These are phyloP conservation scores for Chloropicon primus DNA, from an alignment of 139 green algal genomes.

Conservation along the genomic window DNA sequence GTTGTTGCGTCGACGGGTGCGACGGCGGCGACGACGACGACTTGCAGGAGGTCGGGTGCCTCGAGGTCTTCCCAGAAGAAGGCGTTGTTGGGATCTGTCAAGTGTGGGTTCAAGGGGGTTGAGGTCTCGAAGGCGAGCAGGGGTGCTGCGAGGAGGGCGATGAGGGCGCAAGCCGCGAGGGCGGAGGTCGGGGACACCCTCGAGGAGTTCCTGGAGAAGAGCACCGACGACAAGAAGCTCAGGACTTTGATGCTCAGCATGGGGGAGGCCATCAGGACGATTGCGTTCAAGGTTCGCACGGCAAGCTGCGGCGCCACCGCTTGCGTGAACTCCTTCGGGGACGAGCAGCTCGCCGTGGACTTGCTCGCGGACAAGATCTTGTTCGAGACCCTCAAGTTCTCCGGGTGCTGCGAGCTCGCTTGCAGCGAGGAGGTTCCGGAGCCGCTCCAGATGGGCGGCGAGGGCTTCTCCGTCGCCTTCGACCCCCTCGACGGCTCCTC, in stretches of 20 bases:
- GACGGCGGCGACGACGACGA: too few species aligned
- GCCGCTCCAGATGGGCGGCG: constrained; percentile 64
- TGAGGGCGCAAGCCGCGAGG: background rate
- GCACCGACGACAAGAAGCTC: constrained; percentile 71
- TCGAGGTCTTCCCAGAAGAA: too few species aligned
- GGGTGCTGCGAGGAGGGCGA: background rate
- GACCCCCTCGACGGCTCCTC: constrained; percentile 87
- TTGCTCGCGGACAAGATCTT: constrained; percentile 87
- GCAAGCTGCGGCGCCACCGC: constrained; percentile 68
- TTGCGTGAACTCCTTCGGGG: constrained; percentile 88
- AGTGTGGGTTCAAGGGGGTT: background rate
- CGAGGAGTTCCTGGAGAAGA: constrained; percentile 79
- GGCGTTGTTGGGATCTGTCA: background rate
- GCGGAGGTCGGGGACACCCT: constrained; percentile 71
- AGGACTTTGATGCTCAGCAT: constrained; percentile 81
- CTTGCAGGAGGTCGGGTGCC: too few species aligned
- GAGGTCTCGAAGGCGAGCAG: background rate
- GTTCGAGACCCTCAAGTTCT: constrained; percentile 79
- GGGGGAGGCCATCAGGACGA: constrained; percentile 78
- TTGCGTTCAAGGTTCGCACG: constrained; percentile 86
- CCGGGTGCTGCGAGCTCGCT: constrained; percentile 66
- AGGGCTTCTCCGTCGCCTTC: constrained; percentile 80
- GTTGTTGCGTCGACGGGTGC: background rate
- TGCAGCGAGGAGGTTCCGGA: constrained; percentile 88
- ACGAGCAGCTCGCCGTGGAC: constrained; percentile 89